Evolutionary conservation across 169 alveolate species (phyloP), one percentile per base, ranked within the genome.

Genomic region (Cryptosporidium ubiquitum): DNA sequence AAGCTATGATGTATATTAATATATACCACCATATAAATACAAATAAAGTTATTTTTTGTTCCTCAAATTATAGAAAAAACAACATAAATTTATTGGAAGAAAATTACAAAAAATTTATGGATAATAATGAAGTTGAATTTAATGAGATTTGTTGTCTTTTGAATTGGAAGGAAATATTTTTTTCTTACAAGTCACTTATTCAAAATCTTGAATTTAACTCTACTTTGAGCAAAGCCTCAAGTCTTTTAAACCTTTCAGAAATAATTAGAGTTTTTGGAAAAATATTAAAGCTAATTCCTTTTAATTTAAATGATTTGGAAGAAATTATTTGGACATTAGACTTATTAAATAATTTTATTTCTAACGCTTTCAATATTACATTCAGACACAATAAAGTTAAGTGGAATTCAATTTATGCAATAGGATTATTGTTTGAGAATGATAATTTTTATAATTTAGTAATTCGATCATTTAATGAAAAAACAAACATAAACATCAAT

Each of bases 401-500:
- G 37, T 79, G 89, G 89, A 79, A 79, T 64, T 58, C 89, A 23
- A 79, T 79, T 40, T 79, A 79, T 26, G 60, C 79, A 26, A 29
- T 79, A 42, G 89, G 89, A 20, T 7, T 61, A 47, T 26, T 79
- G 40, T 61, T 79, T 42, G 42, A 61, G 10, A 79, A 79, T 49
- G n/a, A 37, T 18, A 2, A 29, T 14, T 79, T 79, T 42, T 57
- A 79, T 23, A 64, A 39, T 26, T 12, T 51, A 55, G 42, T 55
- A 20, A 31, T 26, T 29, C 57, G 61, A 42, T 3, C 47, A 29
- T 61, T 60, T 42, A 29, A 6, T 18, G 18, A 9, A 0, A 29
- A 29, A 37, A 18, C 29, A 37, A 18, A 23, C 33, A n/a, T 0
- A 42, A n/a, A 20, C 6, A 26, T 40, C 12, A 16, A 61, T 20